A percentile compares a stretch with the other conserved stretches of the same genome.
phyloP scores from a whole-genome alignment of 306 rosid species.

The Fragaria nilgerrensis region DNA sequence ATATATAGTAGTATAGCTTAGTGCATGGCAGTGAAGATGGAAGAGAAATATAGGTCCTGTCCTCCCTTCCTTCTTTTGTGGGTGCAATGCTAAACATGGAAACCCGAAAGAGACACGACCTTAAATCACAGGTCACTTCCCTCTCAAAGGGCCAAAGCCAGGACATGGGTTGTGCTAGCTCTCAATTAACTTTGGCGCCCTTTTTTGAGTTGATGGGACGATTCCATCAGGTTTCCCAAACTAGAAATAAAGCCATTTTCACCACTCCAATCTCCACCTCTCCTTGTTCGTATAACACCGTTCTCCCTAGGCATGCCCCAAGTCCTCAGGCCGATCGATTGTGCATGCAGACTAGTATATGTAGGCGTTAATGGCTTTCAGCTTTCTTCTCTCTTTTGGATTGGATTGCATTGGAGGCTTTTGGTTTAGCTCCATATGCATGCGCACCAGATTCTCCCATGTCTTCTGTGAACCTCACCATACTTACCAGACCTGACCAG shows the following conservation, averaged over 20 bases:
- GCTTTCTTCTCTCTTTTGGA: neutral
- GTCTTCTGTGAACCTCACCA: constrained; percentile 18
- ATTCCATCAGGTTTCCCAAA: constrained; percentile 52
- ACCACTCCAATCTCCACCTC: constrained; percentile 47
- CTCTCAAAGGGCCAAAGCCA: constrained; percentile 25
- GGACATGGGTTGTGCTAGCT: constrained; percentile 38
- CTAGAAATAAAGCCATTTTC: constrained; percentile 41
- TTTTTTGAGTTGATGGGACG: constrained; percentile 60
- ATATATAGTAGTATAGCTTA: neutral
- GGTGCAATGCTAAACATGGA: constrained; percentile 73
- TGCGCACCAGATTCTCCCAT: constrained; percentile 18
- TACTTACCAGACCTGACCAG: constrained; percentile 15
- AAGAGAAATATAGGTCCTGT: constrained; percentile 48
- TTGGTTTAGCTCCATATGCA: neutral
- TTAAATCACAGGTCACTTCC: constrained; percentile 65
- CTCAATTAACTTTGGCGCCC: constrained; percentile 21
- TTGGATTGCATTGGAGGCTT: constrained; percentile 12
- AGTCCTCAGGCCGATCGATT: constrained; percentile 13
- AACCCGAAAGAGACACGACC: constrained; percentile 59
- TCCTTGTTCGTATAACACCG: constrained; percentile 53
- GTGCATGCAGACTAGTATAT: constrained; percentile 2
- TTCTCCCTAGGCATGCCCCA: constrained; percentile 27
- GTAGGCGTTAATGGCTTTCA: neutral
- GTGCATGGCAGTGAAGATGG: constrained; percentile 41
- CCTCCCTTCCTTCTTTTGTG: constrained; percentile 59